A percentile compares a stretch with the other conserved stretches of the same genome.
Conservation (phyloP, 495 filamentous ascomycete genomes). For the Cenococcum geophilum region DNA sequence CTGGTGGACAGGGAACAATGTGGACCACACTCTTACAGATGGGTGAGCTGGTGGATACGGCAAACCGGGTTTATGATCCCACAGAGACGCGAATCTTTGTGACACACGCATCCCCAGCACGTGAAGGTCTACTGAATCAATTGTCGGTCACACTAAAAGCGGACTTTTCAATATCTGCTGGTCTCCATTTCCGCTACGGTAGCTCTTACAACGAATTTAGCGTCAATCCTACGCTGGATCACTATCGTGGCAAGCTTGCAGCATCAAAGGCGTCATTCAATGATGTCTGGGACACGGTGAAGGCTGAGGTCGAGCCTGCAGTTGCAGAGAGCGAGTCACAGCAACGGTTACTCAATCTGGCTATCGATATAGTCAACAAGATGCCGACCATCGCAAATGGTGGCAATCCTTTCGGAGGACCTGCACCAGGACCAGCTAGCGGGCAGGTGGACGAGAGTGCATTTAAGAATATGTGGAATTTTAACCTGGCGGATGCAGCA, state of each 20-base stretch:
- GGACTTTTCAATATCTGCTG: constrained; percentile 96
- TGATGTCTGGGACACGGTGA: constrained; percentile 99
- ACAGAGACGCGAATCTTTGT: constrained; percentile 97
- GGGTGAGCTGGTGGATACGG: constrained; percentile 96
- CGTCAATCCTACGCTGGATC: constrained; percentile 95
- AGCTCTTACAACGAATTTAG: constrained; percentile 99
- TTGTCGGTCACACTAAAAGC: constrained; percentile 96
- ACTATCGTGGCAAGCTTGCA: constrained; percentile 99
- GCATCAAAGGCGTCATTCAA: constrained; percentile 98
- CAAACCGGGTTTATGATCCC: constrained; percentile 95
- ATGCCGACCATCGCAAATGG: constrained; percentile 94
- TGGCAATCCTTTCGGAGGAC: constrained; percentile 92
- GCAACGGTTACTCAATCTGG: constrained; percentile 81
- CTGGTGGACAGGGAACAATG: constrained; percentile 98
- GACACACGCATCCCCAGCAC: constrained; percentile 93
- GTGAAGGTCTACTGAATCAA: constrained; percentile 96
- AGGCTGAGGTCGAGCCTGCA: constrained; percentile 85
- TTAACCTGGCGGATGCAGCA: constrained; percentile 95
- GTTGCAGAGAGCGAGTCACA: constrained; percentile 90
- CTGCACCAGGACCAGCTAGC: constrained; percentile 62
- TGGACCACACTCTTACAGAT: constrained; percentile 98
- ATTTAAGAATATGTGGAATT: constrained; percentile 99
- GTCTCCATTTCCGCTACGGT: constrained; percentile 96
- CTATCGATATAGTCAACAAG: constrained; percentile 82
- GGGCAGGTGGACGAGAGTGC: constrained; percentile 97